These are phyloP conservation scores for Leccinum subtestaceum DNA, from an alignment of 768 basidiomycete genomes.

Conservation along the genomic window DNA sequence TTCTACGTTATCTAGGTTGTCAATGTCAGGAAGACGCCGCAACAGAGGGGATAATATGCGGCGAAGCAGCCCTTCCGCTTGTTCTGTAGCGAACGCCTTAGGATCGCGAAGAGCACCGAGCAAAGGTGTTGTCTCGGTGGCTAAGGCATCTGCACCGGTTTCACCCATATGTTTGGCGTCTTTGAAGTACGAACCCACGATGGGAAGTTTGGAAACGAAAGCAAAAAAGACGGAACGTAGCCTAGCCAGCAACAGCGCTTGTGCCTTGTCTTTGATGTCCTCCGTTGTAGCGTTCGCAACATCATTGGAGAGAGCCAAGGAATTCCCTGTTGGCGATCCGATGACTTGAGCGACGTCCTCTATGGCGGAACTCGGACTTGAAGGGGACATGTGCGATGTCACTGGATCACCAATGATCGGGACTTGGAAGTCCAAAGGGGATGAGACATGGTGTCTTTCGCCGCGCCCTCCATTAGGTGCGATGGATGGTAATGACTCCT, in stretches of 20 bases:
- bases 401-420: neutral
- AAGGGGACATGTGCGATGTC: neutral
- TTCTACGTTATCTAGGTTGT: slow-evolving; percentile 16
- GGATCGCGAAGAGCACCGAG: slow-evolving; percentile 23
- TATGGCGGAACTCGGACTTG: neutral
- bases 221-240: slow-evolving; percentile 10
- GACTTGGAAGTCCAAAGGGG: neutral
- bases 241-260: slow-evolving; percentile 6
- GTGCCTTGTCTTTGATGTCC: slow-evolving; percentile 5
- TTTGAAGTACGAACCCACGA: slow-evolving; percentile 23
- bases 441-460: neutral
- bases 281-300: neutral
- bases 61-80: slow-evolving; percentile 17
- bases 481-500: neutral
- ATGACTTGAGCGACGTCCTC: neutral
- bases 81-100: slow-evolving; percentile 19
- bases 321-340: neutral
- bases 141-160: neutral
- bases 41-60: slow-evolving; percentile 15
- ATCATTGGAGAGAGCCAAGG: neutral
- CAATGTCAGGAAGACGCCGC: slow-evolving; percentile 18
- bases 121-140: slow-evolving; percentile 27
- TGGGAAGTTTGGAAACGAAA: slow-evolving; percentile 19
- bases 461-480: neutral
- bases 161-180: slow-evolving; percentile 3